Conservation (phyloP, 495 filamentous ascomycete species). For the Tuber magnatum region DNA sequence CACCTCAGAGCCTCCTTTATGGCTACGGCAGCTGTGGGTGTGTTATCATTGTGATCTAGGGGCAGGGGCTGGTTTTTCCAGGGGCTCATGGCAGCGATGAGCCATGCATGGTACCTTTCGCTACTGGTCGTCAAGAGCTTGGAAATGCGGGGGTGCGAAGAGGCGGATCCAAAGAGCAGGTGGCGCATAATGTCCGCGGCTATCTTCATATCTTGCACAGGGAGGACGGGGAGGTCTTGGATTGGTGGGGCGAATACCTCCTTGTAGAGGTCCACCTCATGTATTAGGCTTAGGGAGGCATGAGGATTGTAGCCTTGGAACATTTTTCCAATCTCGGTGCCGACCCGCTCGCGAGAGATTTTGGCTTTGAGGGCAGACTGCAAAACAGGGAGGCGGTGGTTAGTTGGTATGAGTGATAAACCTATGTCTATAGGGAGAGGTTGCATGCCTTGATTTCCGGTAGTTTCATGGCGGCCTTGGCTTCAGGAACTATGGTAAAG, state of each 20-base stretch:
- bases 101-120: slow-evolving; percentile 64
- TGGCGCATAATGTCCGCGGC: not conserved
- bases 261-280: slow-evolving; percentile 65
- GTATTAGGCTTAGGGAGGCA: slow-evolving; percentile 59
- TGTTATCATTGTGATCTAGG: slow-evolving; percentile 43
- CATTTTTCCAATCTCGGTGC: slow-evolving; percentile 82
- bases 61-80: slow-evolving; percentile 54
- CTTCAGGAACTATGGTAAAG: slow-evolving; percentile 64
- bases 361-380: slow-evolving; percentile 66
- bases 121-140: slow-evolving; percentile 6
- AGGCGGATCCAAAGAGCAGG: slow-evolving; percentile 13
- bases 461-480: slow-evolving; percentile 67
- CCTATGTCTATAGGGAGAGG: not conserved
- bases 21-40: slow-evolving; percentile 50
- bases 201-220: too few relatives aligned
- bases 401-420: slow-evolving; percentile 10
- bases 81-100: slow-evolving; percentile 64
- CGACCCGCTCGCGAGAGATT: too few relatives aligned
- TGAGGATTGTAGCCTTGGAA: slow-evolving; percentile 67
- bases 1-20: too few relatives aligned
- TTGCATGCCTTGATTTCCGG: slow-evolving; percentile 48
- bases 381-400: not conserved
- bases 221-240: slow-evolving; percentile 38
- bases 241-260: slow-evolving; percentile 70
- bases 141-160: slow-evolving; percentile 9